Evolutionary conservation across 805 yeast genomes (phyloP).

Genomic region (Yamadazyma olivae): DNA sequence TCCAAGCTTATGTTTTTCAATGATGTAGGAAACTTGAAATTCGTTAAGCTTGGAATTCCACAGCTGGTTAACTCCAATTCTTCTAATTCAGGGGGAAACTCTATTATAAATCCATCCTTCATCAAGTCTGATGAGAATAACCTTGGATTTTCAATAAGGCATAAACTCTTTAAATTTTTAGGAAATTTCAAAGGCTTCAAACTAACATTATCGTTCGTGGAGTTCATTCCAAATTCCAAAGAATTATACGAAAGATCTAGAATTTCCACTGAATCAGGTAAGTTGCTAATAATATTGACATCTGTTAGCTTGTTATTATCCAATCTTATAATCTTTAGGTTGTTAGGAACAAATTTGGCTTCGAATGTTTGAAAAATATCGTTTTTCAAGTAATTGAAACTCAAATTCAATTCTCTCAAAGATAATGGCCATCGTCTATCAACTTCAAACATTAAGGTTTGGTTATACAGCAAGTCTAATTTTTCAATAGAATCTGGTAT

Average conservation of each 20-base stretch:
- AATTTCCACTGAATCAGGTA: constrained; percentile 7
- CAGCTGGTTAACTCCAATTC: constrained; percentile 6
- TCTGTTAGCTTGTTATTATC: constrained; percentile 7
- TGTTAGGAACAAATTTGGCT: constrained; percentile 9
- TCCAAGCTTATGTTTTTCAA: constrained; percentile 22
- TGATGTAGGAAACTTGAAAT: constrained; percentile 26
- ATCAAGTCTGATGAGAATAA: no score
- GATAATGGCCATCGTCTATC: neutral
- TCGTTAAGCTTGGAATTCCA: constrained; percentile 12
- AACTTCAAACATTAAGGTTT: constrained; percentile 11
- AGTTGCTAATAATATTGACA: constrained; percentile 3
- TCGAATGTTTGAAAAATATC: neutral
- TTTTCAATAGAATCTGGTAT: constrained; percentile 28
- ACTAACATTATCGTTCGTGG: no score
- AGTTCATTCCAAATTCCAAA: no score
- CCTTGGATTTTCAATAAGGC: neutral
- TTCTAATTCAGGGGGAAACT: constrained; percentile 4
- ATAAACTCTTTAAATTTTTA: neutral
- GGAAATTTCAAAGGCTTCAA: constrained; percentile 6
- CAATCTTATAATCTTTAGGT: constrained; percentile 10
- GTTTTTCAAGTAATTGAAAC: neutral
- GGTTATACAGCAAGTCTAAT: constrained; percentile 26
- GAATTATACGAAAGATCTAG: neutral
- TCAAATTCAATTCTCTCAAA: constrained; percentile 4
- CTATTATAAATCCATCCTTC: constrained; percentile 1